Base-by-base conservation (phyloP, 2,329 filamentous ascomycete genomes). In the Byssochlamys sp. region DNA sequence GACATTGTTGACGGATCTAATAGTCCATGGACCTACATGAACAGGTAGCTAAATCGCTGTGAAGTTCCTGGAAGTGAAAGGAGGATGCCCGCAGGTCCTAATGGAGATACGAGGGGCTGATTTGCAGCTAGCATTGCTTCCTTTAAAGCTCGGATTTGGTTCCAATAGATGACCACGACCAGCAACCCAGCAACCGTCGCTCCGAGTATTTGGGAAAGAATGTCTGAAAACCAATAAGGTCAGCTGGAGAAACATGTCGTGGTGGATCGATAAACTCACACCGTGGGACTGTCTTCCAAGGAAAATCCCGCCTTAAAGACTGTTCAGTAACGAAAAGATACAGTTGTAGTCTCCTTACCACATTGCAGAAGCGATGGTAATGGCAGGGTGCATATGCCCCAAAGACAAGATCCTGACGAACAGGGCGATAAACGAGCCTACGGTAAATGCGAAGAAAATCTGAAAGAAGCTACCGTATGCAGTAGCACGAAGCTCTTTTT, bases 381-480 rank as follows among this genome's bases (percentile, higher is more conserved):
- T 74, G 12, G 76, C 78, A 2, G 80, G 80, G 61, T 82, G 81
- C 65, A 83, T 81, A 61, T 83, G 80, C 1, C 78, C 82, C 81
- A 4, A 77, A 80, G 1, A 77, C 80, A 1, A 80, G 70, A 4
- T 74, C 81, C 61, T 82, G 35, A 77, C 79, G 56, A 83, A 82
- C 67, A 84, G 82, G 51, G 81, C 81, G 61, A 83, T 81, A 12
- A 80, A 78, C 63, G 84, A 83, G 3, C 82, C 81, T 14, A 84
- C 65, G 4, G 79, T 80, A 65, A 81, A 84, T 2, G 79, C 80
- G 67, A 75, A 79, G 19, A 81, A 81, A 56, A 83, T 79, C 60
- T 81, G 77, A 63, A 84, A 80, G 29, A 84, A 61, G 62, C 74
- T 78, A n/a, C 81, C 79, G 58, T 77, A 80, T 2, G 70, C 71